A percentile compares a stretch with the other conserved stretches of the same genome.
Evolutionary conservation across 192 early-diverging fungal species (phyloP).

Genomic region (Dispira simplex): DNA sequence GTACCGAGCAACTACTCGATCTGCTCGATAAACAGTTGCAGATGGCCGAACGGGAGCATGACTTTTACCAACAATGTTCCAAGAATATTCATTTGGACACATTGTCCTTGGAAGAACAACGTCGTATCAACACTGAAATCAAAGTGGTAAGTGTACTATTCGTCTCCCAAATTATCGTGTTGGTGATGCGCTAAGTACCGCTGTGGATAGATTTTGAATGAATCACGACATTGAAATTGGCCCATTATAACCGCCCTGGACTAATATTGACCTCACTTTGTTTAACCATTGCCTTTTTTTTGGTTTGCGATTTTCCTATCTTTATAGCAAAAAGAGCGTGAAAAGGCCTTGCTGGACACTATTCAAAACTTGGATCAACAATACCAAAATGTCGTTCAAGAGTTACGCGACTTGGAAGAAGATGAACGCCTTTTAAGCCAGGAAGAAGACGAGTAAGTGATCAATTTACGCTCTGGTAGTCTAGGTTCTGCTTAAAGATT

Average conservation of each 20-base stretch:
- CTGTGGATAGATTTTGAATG: too few species aligned
- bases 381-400: constrained; percentile 11
- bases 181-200: too few species aligned
- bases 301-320: constrained; percentile 18
- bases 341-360: constrained; percentile 23
- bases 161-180: too few species aligned
- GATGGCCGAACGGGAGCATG: constrained; percentile 15
- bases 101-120: constrained; percentile 9
- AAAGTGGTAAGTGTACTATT: constrained; percentile 17
- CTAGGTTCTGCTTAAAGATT: too few species aligned
- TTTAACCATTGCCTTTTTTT: too few species aligned
- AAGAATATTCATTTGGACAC: constrained; percentile 4
- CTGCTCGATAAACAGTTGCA: constrained; percentile 29
- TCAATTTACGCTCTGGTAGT: too few species aligned
- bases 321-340: constrained; percentile 28
- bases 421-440: constrained; percentile 35
- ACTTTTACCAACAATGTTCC: constrained; percentile 6
- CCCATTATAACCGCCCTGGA: too few species aligned
- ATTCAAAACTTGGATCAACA: background rate
- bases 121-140: constrained; percentile 2
- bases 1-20: constrained; percentile 62
- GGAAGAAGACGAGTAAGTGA: constrained; percentile 36
- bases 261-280: too few species aligned
- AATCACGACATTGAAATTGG: too few species aligned
- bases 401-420: constrained; percentile 30